A percentile compares a stretch with the other conserved stretches of the same genome.
Conservation (phyloP, 768 basidiomycete genomes). For the Boletus coccyginus region DNA sequence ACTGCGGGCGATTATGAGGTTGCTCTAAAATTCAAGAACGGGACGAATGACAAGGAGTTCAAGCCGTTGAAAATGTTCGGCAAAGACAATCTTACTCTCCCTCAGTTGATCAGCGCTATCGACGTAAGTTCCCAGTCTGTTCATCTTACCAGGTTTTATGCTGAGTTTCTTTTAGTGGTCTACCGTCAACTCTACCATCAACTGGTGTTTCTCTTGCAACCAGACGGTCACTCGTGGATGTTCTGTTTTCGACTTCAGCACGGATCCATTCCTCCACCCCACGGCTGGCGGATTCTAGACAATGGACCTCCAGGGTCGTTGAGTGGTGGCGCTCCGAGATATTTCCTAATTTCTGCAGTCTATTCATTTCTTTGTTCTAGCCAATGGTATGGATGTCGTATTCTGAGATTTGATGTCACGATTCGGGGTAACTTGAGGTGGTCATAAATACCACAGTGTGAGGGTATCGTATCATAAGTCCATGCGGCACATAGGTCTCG, state of each 20-base stretch:
- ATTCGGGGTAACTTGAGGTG: not conserved
- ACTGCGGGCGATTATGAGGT: constrained; percentile 68
- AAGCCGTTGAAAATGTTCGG: constrained; percentile 68
- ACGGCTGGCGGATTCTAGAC: not conserved
- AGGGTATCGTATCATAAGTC: no score
- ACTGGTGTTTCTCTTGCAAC: constrained; percentile 36
- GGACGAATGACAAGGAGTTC: constrained; percentile 54
- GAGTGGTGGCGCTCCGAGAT: not conserved
- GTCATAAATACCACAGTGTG: not conserved
- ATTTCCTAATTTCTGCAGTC: not conserved
- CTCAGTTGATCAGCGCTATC: constrained; percentile 16
- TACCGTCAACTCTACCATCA: constrained; percentile 29
- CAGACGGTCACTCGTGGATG: constrained; percentile 32
- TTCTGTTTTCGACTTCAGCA: constrained; percentile 30
- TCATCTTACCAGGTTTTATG: not conserved
- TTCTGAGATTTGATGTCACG: no score
- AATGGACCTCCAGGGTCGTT: not conserved
- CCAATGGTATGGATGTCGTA: no score
- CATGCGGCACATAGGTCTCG: not conserved
- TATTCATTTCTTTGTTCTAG: no score
- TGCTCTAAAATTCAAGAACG: constrained; percentile 82
- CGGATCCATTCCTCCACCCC: constrained; percentile 27
- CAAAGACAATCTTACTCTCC: constrained; percentile 21
- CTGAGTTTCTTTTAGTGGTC: constrained; percentile 15
- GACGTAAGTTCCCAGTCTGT: constrained; percentile 10